A percentile compares a stretch with the other conserved stretches of the same genome.
Conservation (phyloP, 257 asterid species). For the Anisodus acutangulus region DNA sequence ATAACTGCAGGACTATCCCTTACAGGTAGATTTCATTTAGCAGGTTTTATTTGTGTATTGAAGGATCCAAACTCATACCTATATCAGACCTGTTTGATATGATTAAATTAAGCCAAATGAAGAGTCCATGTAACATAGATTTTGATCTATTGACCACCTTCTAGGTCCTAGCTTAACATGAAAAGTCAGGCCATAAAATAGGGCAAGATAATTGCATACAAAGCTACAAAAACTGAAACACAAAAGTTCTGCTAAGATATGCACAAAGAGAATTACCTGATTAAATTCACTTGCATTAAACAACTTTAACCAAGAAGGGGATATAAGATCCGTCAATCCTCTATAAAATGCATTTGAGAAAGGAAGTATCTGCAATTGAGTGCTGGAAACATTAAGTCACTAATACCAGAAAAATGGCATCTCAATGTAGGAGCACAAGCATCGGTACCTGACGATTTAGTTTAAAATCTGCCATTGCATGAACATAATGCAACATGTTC, state of each 20-base stretch:
- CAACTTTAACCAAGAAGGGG: slow-evolving; percentile 95
- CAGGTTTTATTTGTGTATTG: slow-evolving; percentile 12
- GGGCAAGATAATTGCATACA: not conserved
- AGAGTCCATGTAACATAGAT: slow-evolving; percentile 17
- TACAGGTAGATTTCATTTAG: not conserved
- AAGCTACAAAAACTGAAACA: slow-evolving; percentile 21
- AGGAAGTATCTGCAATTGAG: slow-evolving; percentile 79
- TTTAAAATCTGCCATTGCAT: slow-evolving; percentile 96
- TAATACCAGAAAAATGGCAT: slow-evolving; percentile 35
- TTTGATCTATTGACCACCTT: not conserved
- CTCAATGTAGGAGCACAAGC: slow-evolving; percentile 31
- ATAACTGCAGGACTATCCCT: not conserved
- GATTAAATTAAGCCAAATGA: not conserved
- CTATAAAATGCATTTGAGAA: slow-evolving; percentile 94
- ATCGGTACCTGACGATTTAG: slow-evolving; percentile 84
- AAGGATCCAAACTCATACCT: not conserved
- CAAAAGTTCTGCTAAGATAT: slow-evolving; percentile 21
- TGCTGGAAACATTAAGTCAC: slow-evolving; percentile 40
- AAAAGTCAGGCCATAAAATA: slow-evolving; percentile 16
- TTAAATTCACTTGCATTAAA: slow-evolving; percentile 94
- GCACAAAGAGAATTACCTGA: slow-evolving; percentile 63
- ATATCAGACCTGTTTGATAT: not conserved
- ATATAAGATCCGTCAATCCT: slow-evolving; percentile 88
- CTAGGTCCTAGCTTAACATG: slow-evolving; percentile 6
- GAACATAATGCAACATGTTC: slow-evolving; percentile 93